These are phyloP conservation scores for Paraphaeosphaeria minitans DNA, from an alignment of 2,329 filamentous ascomycete species.

Conservation along the genomic window DNA sequence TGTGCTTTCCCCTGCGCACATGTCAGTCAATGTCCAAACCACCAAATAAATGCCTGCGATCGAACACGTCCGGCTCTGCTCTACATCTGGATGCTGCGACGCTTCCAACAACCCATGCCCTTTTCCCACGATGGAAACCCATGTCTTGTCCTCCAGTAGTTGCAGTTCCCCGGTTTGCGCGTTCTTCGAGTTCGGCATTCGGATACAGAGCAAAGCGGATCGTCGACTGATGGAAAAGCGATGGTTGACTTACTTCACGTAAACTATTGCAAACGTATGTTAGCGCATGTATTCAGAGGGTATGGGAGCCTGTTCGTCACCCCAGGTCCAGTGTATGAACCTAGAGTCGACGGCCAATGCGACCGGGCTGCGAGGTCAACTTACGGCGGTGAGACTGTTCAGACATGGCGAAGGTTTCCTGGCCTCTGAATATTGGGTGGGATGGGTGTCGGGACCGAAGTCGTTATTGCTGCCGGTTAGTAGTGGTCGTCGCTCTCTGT, in stretches of 20 bases:
- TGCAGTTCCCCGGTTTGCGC: background rate
- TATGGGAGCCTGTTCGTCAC: background rate
- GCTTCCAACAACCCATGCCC: no score
- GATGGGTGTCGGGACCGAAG: conserved; percentile 32
- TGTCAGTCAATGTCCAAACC: conserved; percentile 17
- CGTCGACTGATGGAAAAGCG: background rate
- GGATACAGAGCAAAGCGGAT: conserved; percentile 6
- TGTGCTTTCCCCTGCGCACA: conserved; percentile 83
- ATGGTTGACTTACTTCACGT: conserved; percentile 41
- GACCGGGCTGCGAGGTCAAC: conserved; percentile 13
- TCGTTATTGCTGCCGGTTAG: conserved; percentile 43
- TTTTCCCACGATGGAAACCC: background rate
- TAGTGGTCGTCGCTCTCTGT: conserved; percentile 21
- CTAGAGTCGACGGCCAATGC: conserved; percentile 1
- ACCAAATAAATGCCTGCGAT: background rate
- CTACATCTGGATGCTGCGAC: background rate
- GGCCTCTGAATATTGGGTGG: conserved; percentile 32
- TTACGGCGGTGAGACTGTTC: conserved; percentile 45
- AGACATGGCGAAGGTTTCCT: conserved; percentile 45
- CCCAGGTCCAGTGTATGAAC: background rate
- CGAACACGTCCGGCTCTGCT: background rate
- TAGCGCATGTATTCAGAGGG: conserved; percentile 11
- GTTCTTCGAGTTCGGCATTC: background rate
- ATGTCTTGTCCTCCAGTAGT: background rate
- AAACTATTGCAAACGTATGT: conserved; percentile 32